Evolutionary conservation across 176 grass and related monocot species (phyloP), one percentile per base, ranked within the genome.

Genomic region (Rhynchospora tenuis): DNA sequence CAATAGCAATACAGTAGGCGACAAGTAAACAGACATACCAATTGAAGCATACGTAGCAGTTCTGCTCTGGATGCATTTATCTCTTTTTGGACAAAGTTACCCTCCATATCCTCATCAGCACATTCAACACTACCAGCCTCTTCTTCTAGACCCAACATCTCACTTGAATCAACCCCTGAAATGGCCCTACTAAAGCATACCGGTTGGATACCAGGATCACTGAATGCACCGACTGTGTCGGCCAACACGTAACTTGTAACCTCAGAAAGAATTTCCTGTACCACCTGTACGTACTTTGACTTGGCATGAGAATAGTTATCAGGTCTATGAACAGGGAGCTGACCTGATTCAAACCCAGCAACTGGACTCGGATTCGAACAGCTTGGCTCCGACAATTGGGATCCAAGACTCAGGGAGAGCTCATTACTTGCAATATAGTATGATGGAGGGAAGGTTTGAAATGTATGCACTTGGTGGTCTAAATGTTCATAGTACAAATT

Each of bases 191-290:
- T 22, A 81, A 56, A 81, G 11, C 50, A 47, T 22, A 85, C 66
- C 3, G 58, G 51, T 27, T 48, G 63, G 13, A 47, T 60, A 76
- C 51, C 61, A 59, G 54, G 57, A 73, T 27, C 31, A 77, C 76
- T 59, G 9, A 51, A 76, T 46, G 20, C 47, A 64, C 46, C 75
- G 45, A 77, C 43, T 12, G 76, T 76, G 83, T 91, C 92, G 16
- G 16, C 38, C 9, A 94, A 62, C 29, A 91, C 12, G 86, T 56
- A 82, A 64, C 59, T 55, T 0, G 88, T 67, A 83, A 87, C 64
- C 47, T 94, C 89, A 73, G 89, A 84, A 78, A 98, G 90, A 80
- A 87, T 81, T 79, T 85, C 81, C 88, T 92, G 81, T 50, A 84
- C 90, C 46, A 83, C 85, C 56, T 87, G 81, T 31, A 85, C 64